These are phyloP conservation scores for Leucosporidium scottii DNA, from an alignment of 768 basidiomycete species.

Conservation along the genomic window DNA sequence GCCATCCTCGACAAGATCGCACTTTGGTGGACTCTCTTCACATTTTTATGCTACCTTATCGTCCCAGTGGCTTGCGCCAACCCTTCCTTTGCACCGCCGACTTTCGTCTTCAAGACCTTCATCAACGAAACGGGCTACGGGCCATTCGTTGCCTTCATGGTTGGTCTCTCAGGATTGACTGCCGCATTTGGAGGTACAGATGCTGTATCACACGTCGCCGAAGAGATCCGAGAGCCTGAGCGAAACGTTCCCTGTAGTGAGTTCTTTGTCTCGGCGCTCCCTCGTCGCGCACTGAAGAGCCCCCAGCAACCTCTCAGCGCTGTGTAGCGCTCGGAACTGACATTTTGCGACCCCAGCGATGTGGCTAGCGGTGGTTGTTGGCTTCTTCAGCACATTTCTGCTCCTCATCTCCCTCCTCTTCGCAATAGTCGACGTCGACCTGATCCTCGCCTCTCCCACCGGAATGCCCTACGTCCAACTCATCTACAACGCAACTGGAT, in stretches of 20 bases:
- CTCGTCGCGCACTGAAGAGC: no score
- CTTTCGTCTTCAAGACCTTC: neutral
- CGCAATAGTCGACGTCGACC: neutral
- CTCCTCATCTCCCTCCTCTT: neutral
- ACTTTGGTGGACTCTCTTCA: neutral
- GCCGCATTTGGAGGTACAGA: neutral
- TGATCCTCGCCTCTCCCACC: neutral
- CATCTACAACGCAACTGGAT: neutral
- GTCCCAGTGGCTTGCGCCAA: neutral
- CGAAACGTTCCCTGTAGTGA: neutral
- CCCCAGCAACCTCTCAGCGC: no score
- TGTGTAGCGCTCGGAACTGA: neutral
- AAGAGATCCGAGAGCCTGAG: neutral
- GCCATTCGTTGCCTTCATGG: neutral
- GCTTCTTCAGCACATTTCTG: neutral
- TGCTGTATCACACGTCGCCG: neutral
- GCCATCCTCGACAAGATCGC: neutral
- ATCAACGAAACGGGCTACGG: neutral
- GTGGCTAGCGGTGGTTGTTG: neutral
- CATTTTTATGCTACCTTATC: neutral
- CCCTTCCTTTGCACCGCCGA: neutral
- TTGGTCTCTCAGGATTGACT: neutral
- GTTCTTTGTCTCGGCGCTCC: neutral
- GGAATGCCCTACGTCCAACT: neutral
- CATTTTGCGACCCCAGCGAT: neutral